phyloP scores from a whole-genome alignment of 2,329 filamentous ascomycete genomes.

The Trematosphaeria pertusa region DNA sequence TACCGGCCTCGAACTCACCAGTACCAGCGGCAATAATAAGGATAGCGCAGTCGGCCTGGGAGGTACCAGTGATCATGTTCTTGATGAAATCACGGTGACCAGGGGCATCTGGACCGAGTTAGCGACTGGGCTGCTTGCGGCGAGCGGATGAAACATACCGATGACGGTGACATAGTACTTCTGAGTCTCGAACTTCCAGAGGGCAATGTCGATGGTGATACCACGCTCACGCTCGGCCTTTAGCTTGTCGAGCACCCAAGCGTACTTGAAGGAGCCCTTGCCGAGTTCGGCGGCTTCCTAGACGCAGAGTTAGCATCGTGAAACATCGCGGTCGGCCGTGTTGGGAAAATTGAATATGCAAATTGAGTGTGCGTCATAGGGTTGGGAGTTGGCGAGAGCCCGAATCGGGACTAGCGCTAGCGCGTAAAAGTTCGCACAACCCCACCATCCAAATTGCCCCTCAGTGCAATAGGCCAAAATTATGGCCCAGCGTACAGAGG shows the following conservation, averaged over 20 bases:
- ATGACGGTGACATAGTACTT: conserved; percentile 99
- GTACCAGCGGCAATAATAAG: conserved; percentile 99
- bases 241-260: conserved; percentile 99
- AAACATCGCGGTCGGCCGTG: conserved; percentile 19
- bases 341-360: conserved; percentile 12
- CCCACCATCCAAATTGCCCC: conserved; percentile 50
- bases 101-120: conserved; percentile 70
- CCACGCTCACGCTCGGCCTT: conserved; percentile 99
- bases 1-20: conserved; percentile 99
- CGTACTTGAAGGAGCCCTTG: conserved; percentile 99
- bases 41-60: conserved; percentile 99
- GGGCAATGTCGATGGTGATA: conserved; percentile 99
- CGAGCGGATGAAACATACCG: conserved; percentile 60
- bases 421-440: conserved; percentile 48
- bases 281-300: conserved; percentile 98
- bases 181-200: conserved; percentile 99
- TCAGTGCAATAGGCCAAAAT: conserved; percentile 43
- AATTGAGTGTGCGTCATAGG: conserved; percentile 40
- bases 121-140: neutral
- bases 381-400: conserved; percentile 38
- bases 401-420: conserved; percentile 42
- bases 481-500: conserved; percentile 33
- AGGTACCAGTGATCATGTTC: conserved; percentile 99
- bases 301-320: conserved; percentile 46
- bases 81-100: conserved; percentile 99